Evolutionary conservation across 1,139 yeast species (phyloP), one percentile per base, ranked within the genome.

Genomic region (Saccharomyces pastorianus): DNA sequence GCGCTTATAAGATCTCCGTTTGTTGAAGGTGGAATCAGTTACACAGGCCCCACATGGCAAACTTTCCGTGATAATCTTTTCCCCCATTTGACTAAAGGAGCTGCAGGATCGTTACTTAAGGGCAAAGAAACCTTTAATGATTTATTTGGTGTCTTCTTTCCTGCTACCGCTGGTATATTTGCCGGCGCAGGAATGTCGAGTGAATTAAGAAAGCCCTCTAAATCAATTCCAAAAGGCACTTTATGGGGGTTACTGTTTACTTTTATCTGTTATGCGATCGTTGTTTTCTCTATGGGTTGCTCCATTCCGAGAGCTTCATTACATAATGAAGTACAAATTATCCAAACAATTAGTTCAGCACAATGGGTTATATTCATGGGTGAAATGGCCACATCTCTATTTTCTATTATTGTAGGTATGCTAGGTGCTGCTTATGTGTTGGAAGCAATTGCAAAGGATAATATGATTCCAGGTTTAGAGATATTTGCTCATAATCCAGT

Each of bases 111-210:
- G 9, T 83, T 84, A 44, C 72, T 80, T 52, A 76, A 80, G 3
- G 75, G 78, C 0, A 80, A 76, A 20, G 97, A 91, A 69, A 88
- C 84, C 1, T 89, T 91, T 65, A 81, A 84, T 55, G 86, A 88
- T 66, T 72, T 93, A 61, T 93, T 93, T 78, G 98, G 98, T 2
- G 88, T 93, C 52, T 88, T 93, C 69, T 93, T 93, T 74, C 98
- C 99, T n/a, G 96, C 99, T 0, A 91, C 98, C 0, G 96, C 98
- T 2, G 99, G 99, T 56, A 91, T 93, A 47, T 86, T 91, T 69
- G 98, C 99, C 1, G 99, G 99, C n/a, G 97, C 98, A 1, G 87
- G 96, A 14, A 93, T 93, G 98, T 89, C 96, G 49, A 98, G 99
- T n/a, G 96, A 90, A 62, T 76, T 93, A 57, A 75, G 80, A 56